These are phyloP conservation scores for Apiospora sp. DNA, from an alignment of 2,329 filamentous ascomycete species.

Conservation along the genomic window DNA sequence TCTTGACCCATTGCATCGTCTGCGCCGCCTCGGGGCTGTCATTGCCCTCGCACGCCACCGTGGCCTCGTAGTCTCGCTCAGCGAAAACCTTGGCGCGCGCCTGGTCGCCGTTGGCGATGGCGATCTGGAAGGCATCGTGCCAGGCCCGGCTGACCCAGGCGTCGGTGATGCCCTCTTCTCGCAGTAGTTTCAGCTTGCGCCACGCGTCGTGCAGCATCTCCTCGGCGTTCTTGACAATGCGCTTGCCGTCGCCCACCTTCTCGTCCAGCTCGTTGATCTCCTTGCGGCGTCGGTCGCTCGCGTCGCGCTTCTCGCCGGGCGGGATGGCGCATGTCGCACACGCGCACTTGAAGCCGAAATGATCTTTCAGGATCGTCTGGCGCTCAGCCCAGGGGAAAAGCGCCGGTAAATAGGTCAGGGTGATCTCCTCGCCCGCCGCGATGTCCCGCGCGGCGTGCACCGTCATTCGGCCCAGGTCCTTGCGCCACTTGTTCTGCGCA, in stretches of 20 bases:
- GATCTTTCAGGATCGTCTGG: constrained; percentile 26
- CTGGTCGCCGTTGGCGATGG: constrained; percentile 45
- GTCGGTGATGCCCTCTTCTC: constrained; percentile 34
- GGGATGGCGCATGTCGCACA: constrained; percentile 33
- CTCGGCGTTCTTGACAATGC: constrained; percentile 22
- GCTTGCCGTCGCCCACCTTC: constrained; percentile 23
- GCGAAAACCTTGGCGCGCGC: constrained; percentile 48
- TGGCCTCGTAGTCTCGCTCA: constrained; percentile 39
- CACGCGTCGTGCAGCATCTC: constrained; percentile 21
- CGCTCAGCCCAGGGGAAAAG: constrained; percentile 28
- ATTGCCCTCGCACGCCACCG: constrained; percentile 43
- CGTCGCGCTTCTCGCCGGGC: constrained; percentile 12
- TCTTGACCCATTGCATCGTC: constrained; percentile 16
- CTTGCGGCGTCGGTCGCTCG: constrained; percentile 26
- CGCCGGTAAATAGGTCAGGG: constrained; percentile 34
- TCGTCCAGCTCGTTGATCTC: constrained; percentile 26
- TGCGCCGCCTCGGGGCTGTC: constrained; percentile 35
- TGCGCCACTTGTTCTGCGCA: constrained; percentile 37
- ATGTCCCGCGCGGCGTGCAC: constrained; percentile 37
- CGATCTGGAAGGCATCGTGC: constrained; percentile 47
- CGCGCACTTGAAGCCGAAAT: constrained; percentile 35
- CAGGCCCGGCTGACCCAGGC: constrained; percentile 37
- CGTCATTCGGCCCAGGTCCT: constrained; percentile 31
- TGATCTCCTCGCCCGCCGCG: constrained; percentile 33
- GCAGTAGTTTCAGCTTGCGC: constrained; percentile 23